Evolutionary conservation across 176 grass and related monocot genomes (phyloP), one percentile per base, ranked within the genome.

Genomic region (Phoenix roebelenii): DNA sequence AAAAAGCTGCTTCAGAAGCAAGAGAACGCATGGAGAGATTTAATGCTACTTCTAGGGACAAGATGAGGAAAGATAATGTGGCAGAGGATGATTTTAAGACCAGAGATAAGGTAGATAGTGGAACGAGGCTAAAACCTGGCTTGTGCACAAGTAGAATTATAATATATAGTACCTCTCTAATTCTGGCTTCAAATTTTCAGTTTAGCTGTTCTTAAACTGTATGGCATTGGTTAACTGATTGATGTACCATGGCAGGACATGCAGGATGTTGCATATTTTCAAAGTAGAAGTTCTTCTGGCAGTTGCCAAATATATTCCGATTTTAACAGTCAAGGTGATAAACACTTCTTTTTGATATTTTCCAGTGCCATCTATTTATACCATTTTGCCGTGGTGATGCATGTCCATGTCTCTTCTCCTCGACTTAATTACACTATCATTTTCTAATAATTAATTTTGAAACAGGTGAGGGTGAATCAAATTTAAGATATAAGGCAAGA

Each of bases 401-500:
- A 44, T 44, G 14, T 12, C 35, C 35, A 12, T 44, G 35, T 9
- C 28, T 30, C 28, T 30, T 44, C 35, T 44, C 10, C 35, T 44
- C 10, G 1, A 44, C 2, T 44, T 12, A 3, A 44, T 44, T 44
- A 44, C 9, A 12, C 9, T 44, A 12, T 14, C 6, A 0, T 44
- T 44, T 44, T 44, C 35, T 44, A 14, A 44, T 44, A 48, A 68
- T 39, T 77, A 77, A 53, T 73, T 17, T 44, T 71, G 51, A 65
- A 73, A 62, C 61, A 81, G 64, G 71, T 30, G 80, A 92, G 28
- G 71, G 76, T 80, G 93, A 98, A 59, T 89, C 93, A 30, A 72
- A 79, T 71, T 62, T 98, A 59, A 83, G 93, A 54, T 74, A 83
- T 68, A 92, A 88, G 83, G 93, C 93, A 81, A 92, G 89, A 75